phyloP scores from a whole-genome alignment of 768 basidiomycete genomes.

The Suillus subalutaceus region DNA sequence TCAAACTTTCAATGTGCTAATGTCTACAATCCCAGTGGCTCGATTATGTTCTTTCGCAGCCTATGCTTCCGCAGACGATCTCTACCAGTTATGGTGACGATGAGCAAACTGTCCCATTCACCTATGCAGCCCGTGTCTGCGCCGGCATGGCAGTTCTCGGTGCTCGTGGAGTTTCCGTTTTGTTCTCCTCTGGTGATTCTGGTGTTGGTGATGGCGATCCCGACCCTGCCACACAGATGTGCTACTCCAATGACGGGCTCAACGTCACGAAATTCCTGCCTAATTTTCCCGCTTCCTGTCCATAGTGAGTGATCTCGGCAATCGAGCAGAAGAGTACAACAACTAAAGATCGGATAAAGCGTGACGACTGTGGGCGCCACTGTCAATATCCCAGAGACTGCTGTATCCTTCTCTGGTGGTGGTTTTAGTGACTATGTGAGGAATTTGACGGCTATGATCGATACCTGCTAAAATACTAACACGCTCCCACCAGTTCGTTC shows the following conservation, averaged over 20 bases:
- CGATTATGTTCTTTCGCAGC: no score
- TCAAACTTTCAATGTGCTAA: no score
- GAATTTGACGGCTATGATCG: background rate
- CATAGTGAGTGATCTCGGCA: conserved; percentile 44
- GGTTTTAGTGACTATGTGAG: conserved; percentile 71
- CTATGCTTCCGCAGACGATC: no score
- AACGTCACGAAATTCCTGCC: conserved; percentile 59
- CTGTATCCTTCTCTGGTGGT: conserved; percentile 67
- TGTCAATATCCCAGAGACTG: conserved; percentile 57
- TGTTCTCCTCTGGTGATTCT: no score
- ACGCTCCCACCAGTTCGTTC: conserved; percentile 42
- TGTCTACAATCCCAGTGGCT: no score
- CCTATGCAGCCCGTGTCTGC: no score
- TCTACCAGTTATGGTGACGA: no score
- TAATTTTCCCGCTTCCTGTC: conserved; percentile 65
- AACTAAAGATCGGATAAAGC: conserved; percentile 35
- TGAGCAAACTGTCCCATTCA: no score
- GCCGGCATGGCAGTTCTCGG: no score
- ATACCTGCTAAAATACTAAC: conserved; percentile 14
- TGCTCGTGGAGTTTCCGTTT: no score
- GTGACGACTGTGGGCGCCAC: conserved; percentile 80
- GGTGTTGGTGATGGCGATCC: no score
- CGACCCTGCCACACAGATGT: conserved; percentile 33
- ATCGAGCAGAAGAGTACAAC: background rate
- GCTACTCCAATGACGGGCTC: conserved; percentile 60